Evolutionary conservation across 768 basidiomycete species (phyloP), one percentile per base, ranked within the genome.

Genomic region (Agrocybe pediades): DNA sequence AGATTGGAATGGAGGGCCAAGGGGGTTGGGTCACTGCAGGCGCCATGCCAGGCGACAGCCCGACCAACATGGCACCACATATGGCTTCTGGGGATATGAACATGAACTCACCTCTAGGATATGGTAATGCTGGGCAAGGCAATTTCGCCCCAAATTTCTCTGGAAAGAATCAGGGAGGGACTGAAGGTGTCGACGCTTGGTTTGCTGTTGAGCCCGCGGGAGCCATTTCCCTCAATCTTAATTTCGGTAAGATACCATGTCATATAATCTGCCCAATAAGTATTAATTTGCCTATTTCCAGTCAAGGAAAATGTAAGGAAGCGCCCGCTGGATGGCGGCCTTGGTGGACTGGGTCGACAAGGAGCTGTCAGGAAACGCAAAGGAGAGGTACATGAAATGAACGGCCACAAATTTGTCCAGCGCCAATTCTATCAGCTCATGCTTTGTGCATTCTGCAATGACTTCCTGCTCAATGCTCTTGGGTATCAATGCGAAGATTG

Each of bases 401-500:
- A 98, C 67, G 97, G 97, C 9, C 97, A 99, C 77, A 93, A 97
- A 71, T 99, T 99, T 68, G 83, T 99, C 42, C 92, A 94, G 64
- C 85, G 88, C 42, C 97, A 98, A 72, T 99, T 99, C 78, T 98
- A 97, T 70, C 95, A 98, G 68, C 85, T 98, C 67, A 97, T 99
- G 81, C 82, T 98, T 48, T 99, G 97, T 68, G 97, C 97, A 2
- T 93, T 97, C 72, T 99, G 97, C 76, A 88, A 85, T 73, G 96
- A 98, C 65, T 98, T 99, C 76, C 79, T 99, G 53, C 89, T 98
- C 69, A 98, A 98, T 57, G 96, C 94, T 2, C 79, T 89, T 55
- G 97, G 97, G n/a, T 97, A 95, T 71, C 96, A 98, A 74, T 99
- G 97, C 78, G 97, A 98, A 66, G 97, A 99, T 68, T 99, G 97